A percentile compares a stretch with the other conserved stretches of the same genome.
These are phyloP conservation scores for Coprinellus micaceus DNA, from an alignment of 768 basidiomycete genomes.

Conservation along the genomic window DNA sequence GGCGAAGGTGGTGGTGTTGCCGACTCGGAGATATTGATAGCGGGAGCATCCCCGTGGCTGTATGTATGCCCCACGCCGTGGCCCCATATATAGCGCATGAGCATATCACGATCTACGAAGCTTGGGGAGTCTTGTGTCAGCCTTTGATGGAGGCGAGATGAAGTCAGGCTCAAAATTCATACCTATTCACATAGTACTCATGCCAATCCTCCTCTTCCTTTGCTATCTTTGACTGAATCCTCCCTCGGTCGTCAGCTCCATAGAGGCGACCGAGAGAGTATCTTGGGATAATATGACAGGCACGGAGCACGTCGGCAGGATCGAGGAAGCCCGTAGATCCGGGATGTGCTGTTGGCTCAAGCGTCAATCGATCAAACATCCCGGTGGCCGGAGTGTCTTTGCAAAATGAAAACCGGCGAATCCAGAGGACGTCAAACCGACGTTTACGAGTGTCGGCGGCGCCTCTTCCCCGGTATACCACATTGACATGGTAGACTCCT, in stretches of 20 bases:
- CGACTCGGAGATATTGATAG: too few relatives aligned
- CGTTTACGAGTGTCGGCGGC: not conserved
- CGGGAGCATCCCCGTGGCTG: not conserved
- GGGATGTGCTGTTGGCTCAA: slow-evolving; percentile 27
- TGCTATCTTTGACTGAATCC: slow-evolving; percentile 6
- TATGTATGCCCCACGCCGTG: not conserved
- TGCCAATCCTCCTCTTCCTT: slow-evolving; percentile 17
- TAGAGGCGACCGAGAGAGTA: slow-evolving; percentile 21
- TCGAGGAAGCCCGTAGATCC: slow-evolving; percentile 32
- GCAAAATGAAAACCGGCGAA: not conserved
- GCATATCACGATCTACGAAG: not conserved
- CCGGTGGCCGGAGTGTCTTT: slow-evolving; percentile 19
- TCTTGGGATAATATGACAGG: slow-evolving; percentile 30
- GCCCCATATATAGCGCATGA: not conserved
- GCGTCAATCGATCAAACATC: slow-evolving; percentile 33
- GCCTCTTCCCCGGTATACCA: slow-evolving; percentile 1
- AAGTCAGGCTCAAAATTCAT: too few relatives aligned
- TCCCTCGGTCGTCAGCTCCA: not conserved
- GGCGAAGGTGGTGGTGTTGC: not conserved
- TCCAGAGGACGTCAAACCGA: slow-evolving; percentile 1
- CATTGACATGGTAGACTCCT: slow-evolving; percentile 18
- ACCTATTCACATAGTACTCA: slow-evolving; percentile 35
- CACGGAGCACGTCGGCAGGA: slow-evolving; percentile 28
- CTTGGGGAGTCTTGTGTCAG: not conserved
- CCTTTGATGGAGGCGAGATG: too few relatives aligned